Conservation (phyloP, 2,329 filamentous ascomycete species). For the Nothophaeocryptopus gaeumannii region DNA sequence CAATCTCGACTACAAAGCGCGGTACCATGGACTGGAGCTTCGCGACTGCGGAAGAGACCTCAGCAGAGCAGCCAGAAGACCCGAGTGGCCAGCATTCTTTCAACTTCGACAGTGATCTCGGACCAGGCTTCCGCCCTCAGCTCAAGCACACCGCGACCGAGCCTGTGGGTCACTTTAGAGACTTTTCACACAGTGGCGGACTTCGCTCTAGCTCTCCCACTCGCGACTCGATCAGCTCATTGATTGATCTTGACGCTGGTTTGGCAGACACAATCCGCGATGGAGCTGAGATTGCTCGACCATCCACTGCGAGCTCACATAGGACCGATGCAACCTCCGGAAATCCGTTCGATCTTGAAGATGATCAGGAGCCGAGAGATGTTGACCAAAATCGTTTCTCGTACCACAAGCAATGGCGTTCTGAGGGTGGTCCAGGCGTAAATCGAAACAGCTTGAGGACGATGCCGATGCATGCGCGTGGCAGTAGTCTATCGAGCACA, state of each 20-base stretch:
- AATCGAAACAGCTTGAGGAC: slow-evolving; percentile 30
- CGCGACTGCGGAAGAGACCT: slow-evolving; percentile 37
- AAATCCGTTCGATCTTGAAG: slow-evolving; percentile 51
- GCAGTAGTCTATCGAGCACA: slow-evolving; percentile 33
- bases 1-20: slow-evolving; percentile 34
- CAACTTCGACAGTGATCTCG: slow-evolving; percentile 25
- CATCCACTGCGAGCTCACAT: slow-evolving; percentile 43
- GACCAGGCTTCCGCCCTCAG: slow-evolving; percentile 38
- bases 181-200: slow-evolving; percentile 33
- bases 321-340: slow-evolving; percentile 43
- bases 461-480: slow-evolving; percentile 33
- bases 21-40: slow-evolving; percentile 51
- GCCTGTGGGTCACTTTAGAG: slow-evolving; percentile 38
- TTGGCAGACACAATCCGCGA: slow-evolving; percentile 29
- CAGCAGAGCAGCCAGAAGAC: slow-evolving; percentile 28
- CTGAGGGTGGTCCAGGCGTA: slow-evolving; percentile 30
- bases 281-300: slow-evolving; percentile 39
- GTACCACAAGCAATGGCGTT: slow-evolving; percentile 37
- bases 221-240: slow-evolving; percentile 39
- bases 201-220: slow-evolving; percentile 8
- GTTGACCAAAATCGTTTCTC: slow-evolving; percentile 34
- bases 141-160: slow-evolving; percentile 44
- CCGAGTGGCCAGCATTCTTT: slow-evolving; percentile 33
- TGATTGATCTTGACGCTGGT: slow-evolving; percentile 47
- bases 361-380: slow-evolving; percentile 33